Percentiles rank a stretch among this genome's conserved stretches.
phyloP scores from a whole-genome alignment of 495 filamentous ascomycete species.

The Talaromyces thailandensis region DNA sequence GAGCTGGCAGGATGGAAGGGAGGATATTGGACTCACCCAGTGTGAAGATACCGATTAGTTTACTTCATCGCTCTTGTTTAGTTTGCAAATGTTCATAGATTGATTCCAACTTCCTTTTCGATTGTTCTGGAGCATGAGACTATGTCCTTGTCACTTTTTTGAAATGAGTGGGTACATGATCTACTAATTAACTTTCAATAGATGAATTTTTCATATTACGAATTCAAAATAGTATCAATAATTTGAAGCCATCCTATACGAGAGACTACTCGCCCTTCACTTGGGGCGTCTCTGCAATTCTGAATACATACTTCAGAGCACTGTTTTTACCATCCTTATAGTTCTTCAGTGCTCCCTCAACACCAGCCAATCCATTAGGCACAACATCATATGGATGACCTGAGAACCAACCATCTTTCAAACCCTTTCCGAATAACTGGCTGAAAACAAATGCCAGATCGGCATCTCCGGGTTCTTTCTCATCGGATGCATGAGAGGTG shows the following conservation, averaged over 20 bases:
- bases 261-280: constrained; percentile 31
- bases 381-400: constrained; percentile 54
- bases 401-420: constrained; percentile 53
- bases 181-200: neutral
- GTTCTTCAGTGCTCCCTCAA: constrained; percentile 43
- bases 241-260: neutral
- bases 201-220: neutral
- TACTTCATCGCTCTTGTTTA: neutral
- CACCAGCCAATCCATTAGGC: constrained; percentile 47
- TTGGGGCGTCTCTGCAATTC: constrained; percentile 53
- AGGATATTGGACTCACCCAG: constrained; percentile 32
- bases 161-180: neutral
- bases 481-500: neutral
- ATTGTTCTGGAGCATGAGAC: neutral
- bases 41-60: neutral
- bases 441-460: constrained; percentile 49
- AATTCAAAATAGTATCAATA: neutral
- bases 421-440: constrained; percentile 38
- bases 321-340: constrained; percentile 55
- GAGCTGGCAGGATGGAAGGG: constrained; percentile 70
- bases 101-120: neutral
- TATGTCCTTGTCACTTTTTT: neutral
- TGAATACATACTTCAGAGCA: constrained; percentile 60
- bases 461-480: constrained; percentile 16
- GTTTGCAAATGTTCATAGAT: neutral